Base-by-base conservation (phyloP, 768 basidiomycete genomes). In the Rhodotorula toruloides region DNA sequence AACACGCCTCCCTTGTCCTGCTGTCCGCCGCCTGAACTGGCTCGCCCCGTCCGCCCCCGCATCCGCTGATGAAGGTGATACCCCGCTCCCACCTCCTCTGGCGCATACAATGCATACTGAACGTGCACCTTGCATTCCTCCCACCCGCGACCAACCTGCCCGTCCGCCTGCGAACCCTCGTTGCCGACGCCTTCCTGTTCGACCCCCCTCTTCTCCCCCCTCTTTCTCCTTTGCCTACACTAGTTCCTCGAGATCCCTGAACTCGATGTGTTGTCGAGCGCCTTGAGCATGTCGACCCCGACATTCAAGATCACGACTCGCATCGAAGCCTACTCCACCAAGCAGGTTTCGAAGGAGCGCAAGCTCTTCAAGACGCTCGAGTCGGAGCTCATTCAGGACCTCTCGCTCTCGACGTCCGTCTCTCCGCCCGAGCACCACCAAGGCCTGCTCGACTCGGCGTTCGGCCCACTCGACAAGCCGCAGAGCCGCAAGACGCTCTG, bases 271-370 rank as follows among this genome's bases (percentile, higher is more conserved):
- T 65, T 76, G 37, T 73, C 73, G 43, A 67, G 63, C 27, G 73
- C 74, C 9, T 60, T 76, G 57, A 61, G 58, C 68, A 61, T 67
- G 48, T 64, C 61, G 61, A 70, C 61, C 32, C 55, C 61, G 50
- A 72, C 70, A 4, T 54, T 72, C 58, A 54, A 55, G 48, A 59
- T 66, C 31, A 58, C 44, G 32, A 68, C 68, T 25, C 65, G 68
- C 27, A 87, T 98, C 78, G 94, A 97, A 79, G 93, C 91, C 0
- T 99, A 97, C 82, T 90, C 88, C 76, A 92, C 91, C 84, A 99
- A 99, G 84, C 87, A 92, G 78, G 88, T 96, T 78, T 89, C 90
- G 73, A 87, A 89, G 75, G 96, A 99, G 83, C 91, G 92, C 84
- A 90, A 88, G 77, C 87, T 97, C 78, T 91, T 91, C 83, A 91